These are phyloP conservation scores for Magnusiomyces magnusii DNA, from an alignment of 1,139 yeast species.

Conservation along the genomic window DNA sequence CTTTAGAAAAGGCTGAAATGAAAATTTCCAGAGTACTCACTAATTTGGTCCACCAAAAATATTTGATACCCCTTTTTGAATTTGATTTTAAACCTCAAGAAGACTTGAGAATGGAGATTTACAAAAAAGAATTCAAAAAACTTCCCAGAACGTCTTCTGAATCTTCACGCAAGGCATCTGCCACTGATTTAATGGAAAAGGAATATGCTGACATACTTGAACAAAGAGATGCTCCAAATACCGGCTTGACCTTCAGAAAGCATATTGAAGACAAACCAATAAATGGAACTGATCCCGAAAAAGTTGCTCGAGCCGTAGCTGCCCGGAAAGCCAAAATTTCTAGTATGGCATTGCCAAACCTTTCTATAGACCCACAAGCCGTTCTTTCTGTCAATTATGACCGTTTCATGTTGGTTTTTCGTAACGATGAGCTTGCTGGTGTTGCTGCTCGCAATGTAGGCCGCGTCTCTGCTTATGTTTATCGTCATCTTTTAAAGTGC, in stretches of 20 bases:
- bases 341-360: constrained; percentile 8
- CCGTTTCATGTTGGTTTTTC: constrained; percentile 57
- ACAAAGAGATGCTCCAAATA: constrained; percentile 22
- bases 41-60: constrained; percentile 47
- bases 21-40: constrained; percentile 31
- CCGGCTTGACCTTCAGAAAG: constrained; percentile 21
- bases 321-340: constrained; percentile 5
- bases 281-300: constrained; percentile 27
- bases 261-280: constrained; percentile 29
- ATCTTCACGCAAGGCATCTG: constrained; percentile 26
- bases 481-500: constrained; percentile 47
- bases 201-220: constrained; percentile 34
- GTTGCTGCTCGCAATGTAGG: constrained; percentile 69
- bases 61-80: constrained; percentile 45
- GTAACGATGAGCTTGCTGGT: constrained; percentile 56
- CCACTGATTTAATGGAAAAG: constrained; percentile 50
- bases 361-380: constrained; percentile 30
- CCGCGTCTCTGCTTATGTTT: constrained; percentile 55
- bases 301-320: constrained; percentile 5
- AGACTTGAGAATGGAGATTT: constrained; percentile 29
- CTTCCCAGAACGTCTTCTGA: constrained; percentile 25
- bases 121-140: constrained; percentile 19
- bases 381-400: constrained; percentile 58
- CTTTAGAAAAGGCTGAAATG: constrained; percentile 30
- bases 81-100: constrained; percentile 33